phyloP scores from a whole-genome alignment of 225 moss, liverwort and hornwort species.

The Pseudoscleropodium purum region DNA sequence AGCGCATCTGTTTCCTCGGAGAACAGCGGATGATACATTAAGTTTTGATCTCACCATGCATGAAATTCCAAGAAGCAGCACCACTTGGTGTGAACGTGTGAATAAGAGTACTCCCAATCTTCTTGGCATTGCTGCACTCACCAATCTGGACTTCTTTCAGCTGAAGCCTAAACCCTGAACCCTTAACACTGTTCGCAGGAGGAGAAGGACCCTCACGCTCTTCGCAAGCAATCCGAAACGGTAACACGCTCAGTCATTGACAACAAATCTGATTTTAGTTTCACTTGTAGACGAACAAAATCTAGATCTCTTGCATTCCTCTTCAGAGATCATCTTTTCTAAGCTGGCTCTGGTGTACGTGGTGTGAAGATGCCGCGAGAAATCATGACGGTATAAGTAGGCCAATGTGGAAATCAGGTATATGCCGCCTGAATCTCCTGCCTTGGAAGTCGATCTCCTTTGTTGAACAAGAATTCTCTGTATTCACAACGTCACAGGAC shows the following conservation, averaged over 20 bases:
- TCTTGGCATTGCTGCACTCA: background rate
- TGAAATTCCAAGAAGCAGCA: background rate
- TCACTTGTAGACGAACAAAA: background rate
- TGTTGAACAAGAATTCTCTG: background rate
- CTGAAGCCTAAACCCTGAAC: background rate
- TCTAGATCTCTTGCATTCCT: background rate
- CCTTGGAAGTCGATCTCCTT: background rate
- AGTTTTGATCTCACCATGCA: background rate
- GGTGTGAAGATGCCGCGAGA: slow-evolving; percentile 36
- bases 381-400: slow-evolving; percentile 47
- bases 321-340: background rate
- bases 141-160: background rate
- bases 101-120: background rate
- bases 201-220: background rate
- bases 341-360: background rate
- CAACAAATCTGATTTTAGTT: background rate
- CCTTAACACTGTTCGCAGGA: no score
- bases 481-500: background rate
- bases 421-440: background rate
- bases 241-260: background rate
- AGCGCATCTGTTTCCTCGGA: background rate
- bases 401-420: slow-evolving; percentile 54
- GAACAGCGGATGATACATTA: background rate
- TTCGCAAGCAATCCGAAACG: background rate
- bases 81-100: background rate